Evolutionary conservation across 495 filamentous ascomycete species (phyloP).

Genomic region (Penicillium turbatum): DNA sequence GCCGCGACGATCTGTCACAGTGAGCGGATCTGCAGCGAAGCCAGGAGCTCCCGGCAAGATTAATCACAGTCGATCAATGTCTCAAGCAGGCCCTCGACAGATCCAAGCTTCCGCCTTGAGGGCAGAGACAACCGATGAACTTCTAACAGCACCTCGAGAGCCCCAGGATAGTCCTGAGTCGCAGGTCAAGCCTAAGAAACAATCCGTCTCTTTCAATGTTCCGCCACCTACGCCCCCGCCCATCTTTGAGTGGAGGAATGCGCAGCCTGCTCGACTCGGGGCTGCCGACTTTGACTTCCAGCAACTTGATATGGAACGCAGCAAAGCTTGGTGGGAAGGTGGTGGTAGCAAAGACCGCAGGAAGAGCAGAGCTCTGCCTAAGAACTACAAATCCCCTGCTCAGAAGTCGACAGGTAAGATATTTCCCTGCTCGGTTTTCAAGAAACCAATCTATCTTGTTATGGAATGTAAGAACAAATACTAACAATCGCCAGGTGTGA

Average conservation of each 20-base stretch:
- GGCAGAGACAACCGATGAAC: slow-evolving; percentile 16
- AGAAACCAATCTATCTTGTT: not conserved
- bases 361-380: slow-evolving; percentile 40
- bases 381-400: slow-evolving; percentile 36
- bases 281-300: slow-evolving; percentile 43
- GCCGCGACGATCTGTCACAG: slow-evolving; percentile 29
- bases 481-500: slow-evolving; percentile 25
- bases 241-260: slow-evolving; percentile 43
- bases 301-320: slow-evolving; percentile 34
- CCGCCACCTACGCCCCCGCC: slow-evolving; percentile 47
- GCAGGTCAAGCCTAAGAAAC: slow-evolving; percentile 35
- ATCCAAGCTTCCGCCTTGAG: slow-evolving; percentile 5
- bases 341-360: slow-evolving; percentile 33
- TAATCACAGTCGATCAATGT: slow-evolving; percentile 12
- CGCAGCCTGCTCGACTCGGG: slow-evolving; percentile 32
- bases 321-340: slow-evolving; percentile 48
- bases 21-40: slow-evolving; percentile 25
- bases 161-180: slow-evolving; percentile 21
- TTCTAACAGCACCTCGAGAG: slow-evolving; percentile 15
- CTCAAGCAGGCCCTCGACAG: slow-evolving; percentile 11
- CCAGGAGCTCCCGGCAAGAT: slow-evolving; percentile 7
- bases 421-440: not conserved
- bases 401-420: slow-evolving; percentile 37
- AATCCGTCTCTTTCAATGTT: slow-evolving; percentile 45
- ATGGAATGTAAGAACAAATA: not conserved